These are phyloP conservation scores for Chaetomium globosum DNA, from an alignment of 2,329 filamentous ascomycete species.

Conservation along the genomic window DNA sequence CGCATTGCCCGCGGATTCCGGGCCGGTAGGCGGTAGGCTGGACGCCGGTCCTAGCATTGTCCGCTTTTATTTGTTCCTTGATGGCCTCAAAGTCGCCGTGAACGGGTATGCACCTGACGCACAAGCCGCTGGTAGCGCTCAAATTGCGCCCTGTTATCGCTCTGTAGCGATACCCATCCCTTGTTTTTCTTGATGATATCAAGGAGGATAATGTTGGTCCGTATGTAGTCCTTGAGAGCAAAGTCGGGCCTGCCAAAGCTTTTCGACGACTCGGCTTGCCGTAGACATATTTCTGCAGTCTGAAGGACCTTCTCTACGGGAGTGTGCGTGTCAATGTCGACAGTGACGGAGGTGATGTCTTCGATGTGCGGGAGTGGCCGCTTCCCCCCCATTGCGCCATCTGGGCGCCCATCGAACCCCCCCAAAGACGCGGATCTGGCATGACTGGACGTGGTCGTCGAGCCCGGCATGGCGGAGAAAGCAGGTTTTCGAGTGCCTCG, in stretches of 20 bases:
- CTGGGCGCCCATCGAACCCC: conserved; percentile 17
- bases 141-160: conserved; percentile 53
- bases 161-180: conserved; percentile 68
- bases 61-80: conserved; percentile 62
- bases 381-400: conserved; percentile 36
- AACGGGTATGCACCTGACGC: conserved; percentile 52
- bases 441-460: conserved; percentile 36
- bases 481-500: not conserved
- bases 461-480: conserved; percentile 31
- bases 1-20: conserved; percentile 1
- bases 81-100: conserved; percentile 58
- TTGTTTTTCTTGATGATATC: conserved; percentile 75
- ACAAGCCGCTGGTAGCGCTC: conserved; percentile 55
- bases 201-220: conserved; percentile 76
- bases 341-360: conserved; percentile 52
- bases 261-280: conserved; percentile 63
- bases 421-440: conserved; percentile 34
- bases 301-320: conserved; percentile 59
- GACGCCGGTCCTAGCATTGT: conserved; percentile 65
- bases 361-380: conserved; percentile 56
- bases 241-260: conserved; percentile 69
- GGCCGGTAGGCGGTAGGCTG: conserved; percentile 43
- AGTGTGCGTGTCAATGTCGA: conserved; percentile 51
- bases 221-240: conserved; percentile 82
- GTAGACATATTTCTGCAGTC: conserved; percentile 55